Base-by-base conservation (phyloP, 225 moss, liverwort and hornwort genomes). In the Polytrichum formosum region DNA sequence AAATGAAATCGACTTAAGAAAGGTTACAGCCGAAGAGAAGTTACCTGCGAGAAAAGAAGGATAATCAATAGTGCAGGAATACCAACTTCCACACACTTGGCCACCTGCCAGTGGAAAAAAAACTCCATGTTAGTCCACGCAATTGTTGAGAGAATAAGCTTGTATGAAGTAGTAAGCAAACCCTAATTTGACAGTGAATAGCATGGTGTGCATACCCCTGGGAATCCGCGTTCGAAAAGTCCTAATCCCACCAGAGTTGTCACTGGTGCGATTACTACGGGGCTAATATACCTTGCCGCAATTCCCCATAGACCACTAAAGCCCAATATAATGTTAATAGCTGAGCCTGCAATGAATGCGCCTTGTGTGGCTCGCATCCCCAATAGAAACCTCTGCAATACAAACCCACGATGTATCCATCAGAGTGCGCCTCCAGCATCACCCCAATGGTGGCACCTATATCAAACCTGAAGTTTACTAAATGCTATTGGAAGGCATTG, bases 251-350 rank as follows among this genome's bases (percentile, higher is more conserved):
- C 90, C 59, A 95, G 23, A 53, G 79, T 82, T 8, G 89, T 84
- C 5, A 92, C 84, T 2, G 94, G 91, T 4, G 94, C 92, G 6
- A 95, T 89, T 1, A 92, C 90, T 10, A 92, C 71, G 19, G 94
- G 94, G 56, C 90, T 89, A 29, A 95, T 77, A 29, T 80, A 92
- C 56, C 94, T 95, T 67, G 84, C 76, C 0, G 65, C 87, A 56
- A 95, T 86, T 4, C 92, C 94, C 94, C 94, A 95, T 0, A 95
- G 83, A 28, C 94, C 94, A 64, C 94, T 95, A 60, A 91, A 95
- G 0, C 94, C 94, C 29, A 95, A 73, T 22, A 95, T 82, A 1
- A 95, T 88, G 66, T 92, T 92, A 2, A 95, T n/a, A 22, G 82
- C 80, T 9, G 92, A 92, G 5, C 88, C 87, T 27, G 87, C 91